phyloP scores from a whole-genome alignment of 345 rosid species.

The Erucastrum elatum region DNA sequence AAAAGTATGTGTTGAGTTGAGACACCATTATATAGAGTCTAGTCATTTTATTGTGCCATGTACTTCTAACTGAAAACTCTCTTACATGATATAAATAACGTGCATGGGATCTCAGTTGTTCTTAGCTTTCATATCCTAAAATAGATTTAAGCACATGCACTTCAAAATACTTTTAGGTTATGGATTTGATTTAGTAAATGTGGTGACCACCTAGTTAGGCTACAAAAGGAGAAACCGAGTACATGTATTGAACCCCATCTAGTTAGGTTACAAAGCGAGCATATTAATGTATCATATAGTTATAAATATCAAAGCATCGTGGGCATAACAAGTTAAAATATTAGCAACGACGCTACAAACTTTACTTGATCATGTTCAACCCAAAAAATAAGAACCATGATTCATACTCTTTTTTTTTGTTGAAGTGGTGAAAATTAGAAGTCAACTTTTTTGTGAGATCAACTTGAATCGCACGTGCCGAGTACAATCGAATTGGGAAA shows the following conservation, averaged over 20 bases:
- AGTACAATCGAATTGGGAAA: slow-evolving; percentile 19
- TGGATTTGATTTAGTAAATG: neutral
- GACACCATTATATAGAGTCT: slow-evolving; percentile 1
- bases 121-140: neutral
- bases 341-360: neutral
- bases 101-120: neutral
- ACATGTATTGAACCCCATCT: neutral
- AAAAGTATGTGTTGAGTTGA: neutral
- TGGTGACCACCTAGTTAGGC: neutral
- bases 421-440: slow-evolving; percentile 5
- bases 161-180: neutral
- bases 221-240: neutral
- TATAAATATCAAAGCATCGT: neutral
- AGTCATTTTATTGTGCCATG: slow-evolving; percentile 3
- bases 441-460: slow-evolving; percentile 40
- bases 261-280: neutral
- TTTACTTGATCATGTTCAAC: neutral
- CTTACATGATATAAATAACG: neutral
- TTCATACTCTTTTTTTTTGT: neutral
- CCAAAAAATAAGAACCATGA: neutral
- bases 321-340: neutral
- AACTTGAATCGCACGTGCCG: slow-evolving; percentile 38
- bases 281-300: neutral
- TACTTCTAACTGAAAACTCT: neutral
- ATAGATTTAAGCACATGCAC: neutral